These are phyloP conservation scores for Cutaneotrichosporon daszewskae DNA, from an alignment of 1,284 basidiomycete genomes.

Conservation along the genomic window DNA sequence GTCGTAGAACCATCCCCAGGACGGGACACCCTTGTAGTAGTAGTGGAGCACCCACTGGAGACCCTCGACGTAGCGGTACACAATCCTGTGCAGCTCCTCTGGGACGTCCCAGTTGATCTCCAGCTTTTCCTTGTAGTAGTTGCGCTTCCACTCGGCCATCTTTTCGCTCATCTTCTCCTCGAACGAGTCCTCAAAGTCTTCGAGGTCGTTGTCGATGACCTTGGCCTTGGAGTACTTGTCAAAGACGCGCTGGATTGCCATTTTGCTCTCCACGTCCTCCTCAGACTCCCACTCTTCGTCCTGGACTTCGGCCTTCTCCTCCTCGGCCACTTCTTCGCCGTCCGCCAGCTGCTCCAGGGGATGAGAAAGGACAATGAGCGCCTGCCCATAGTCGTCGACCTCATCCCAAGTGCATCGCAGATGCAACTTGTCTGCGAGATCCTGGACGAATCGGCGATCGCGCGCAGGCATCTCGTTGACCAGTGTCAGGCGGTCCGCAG, in stretches of 20 bases:
- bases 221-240: constrained; percentile 82
- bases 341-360: no score
- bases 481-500: constrained; percentile 56
- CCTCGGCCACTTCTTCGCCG: constrained; percentile 52
- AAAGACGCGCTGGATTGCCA: constrained; percentile 75
- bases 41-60: constrained; percentile 99
- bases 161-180: constrained; percentile 69
- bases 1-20: constrained; percentile 98
- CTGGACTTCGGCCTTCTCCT: constrained; percentile 25
- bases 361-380: constrained; percentile 46
- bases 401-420: constrained; percentile 80
- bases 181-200: constrained; percentile 70
- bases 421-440: constrained; percentile 67
- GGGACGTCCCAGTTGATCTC: constrained; percentile 65
- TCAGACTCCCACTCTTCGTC: constrained; percentile 44
- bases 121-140: constrained; percentile 87
- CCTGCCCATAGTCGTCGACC: constrained; percentile 71
- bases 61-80: constrained; percentile 83
- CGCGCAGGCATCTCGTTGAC: constrained; percentile 69
- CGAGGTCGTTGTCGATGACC: constrained; percentile 59
- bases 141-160: constrained; percentile 87
- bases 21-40: constrained; percentile 93
- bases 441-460: constrained; percentile 70
- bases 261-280: constrained; percentile 56
- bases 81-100: constrained; percentile 61